Evolutionary conservation across 2,329 filamentous ascomycete species (phyloP).

Genomic region (Penicillium sp.): DNA sequence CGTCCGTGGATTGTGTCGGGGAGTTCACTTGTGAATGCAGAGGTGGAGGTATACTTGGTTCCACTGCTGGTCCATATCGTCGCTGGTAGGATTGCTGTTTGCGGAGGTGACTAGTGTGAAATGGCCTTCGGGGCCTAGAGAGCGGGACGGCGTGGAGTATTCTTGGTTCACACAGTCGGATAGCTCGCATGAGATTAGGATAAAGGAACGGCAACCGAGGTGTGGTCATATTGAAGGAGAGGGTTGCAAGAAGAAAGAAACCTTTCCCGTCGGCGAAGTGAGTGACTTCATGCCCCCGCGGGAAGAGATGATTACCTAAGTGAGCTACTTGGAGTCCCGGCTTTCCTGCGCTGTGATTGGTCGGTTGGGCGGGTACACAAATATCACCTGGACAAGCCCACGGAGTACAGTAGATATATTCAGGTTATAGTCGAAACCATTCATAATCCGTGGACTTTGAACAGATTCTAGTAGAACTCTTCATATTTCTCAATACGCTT

Average conservation of each 20-base stretch:
- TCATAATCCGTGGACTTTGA: no score
- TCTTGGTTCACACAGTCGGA: conserved; percentile 50
- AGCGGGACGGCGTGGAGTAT: conserved; percentile 46
- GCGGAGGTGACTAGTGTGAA: conserved; percentile 38
- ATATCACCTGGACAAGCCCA: no score
- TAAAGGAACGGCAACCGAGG: conserved; percentile 67
- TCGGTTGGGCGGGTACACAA: neutral
- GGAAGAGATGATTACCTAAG: neutral
- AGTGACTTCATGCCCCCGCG: conserved; percentile 24
- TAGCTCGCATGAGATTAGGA: conserved; percentile 63
- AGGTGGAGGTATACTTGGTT: conserved; percentile 41
- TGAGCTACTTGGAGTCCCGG: neutral
- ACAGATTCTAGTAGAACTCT: no score
- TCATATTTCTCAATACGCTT: no score
- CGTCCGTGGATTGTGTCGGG: conserved; percentile 11
- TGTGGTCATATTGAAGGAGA: conserved; percentile 55
- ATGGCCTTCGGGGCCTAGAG: conserved; percentile 29
- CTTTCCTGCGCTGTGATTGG: neutral
- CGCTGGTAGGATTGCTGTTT: conserved; percentile 44
- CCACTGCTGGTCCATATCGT: conserved; percentile 48
- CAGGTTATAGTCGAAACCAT: no score
- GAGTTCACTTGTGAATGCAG: conserved; percentile 29
- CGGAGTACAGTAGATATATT: no score
- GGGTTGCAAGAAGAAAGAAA: conserved; percentile 12
- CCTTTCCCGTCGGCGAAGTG: conserved; percentile 24